Evolutionary conservation across 345 rosid genomes (phyloP).

Genomic region (Gossypium rotundifolium): DNA sequence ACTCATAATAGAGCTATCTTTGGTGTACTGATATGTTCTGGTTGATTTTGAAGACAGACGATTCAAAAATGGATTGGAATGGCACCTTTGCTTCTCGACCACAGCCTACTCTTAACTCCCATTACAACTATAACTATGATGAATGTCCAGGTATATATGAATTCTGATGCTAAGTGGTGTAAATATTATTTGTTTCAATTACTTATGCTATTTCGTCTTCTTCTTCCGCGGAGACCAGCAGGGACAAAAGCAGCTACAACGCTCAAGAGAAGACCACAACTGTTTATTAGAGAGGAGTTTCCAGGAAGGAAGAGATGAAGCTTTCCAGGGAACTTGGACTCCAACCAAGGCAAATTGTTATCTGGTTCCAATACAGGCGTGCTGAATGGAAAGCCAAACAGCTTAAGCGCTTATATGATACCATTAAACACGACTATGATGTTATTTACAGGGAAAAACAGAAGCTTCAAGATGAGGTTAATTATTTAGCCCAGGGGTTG

Average conservation of each 20-base stretch:
- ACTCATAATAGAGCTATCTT: too few relatives aligned
- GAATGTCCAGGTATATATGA: slow-evolving; percentile 51
- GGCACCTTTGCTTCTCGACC: slow-evolving; percentile 39
- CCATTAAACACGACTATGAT: slow-evolving; percentile 62
- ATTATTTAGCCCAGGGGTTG: too few relatives aligned
- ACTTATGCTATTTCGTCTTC: too few relatives aligned
- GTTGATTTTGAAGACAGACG: too few relatives aligned
- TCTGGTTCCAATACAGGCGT: slow-evolving; percentile 90
- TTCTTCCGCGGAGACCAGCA: neutral
- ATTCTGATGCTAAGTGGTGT: too few relatives aligned
- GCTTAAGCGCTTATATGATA: slow-evolving; percentile 64
- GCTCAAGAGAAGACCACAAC: too few relatives aligned
- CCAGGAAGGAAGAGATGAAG: slow-evolving; percentile 81
- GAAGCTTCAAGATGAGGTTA: slow-evolving; percentile 80
- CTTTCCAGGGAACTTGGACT: slow-evolving; percentile 78
- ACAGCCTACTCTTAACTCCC: slow-evolving; percentile 51
- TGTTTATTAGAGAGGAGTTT: slow-evolving; percentile 59
- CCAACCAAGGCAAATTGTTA: slow-evolving; percentile 81
- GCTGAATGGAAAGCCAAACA: slow-evolving; percentile 91
- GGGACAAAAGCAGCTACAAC: slow-evolving; percentile 38
- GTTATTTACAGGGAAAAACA: slow-evolving; percentile 57
- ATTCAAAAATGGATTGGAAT: slow-evolving; percentile 52
- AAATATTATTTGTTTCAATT: too few relatives aligned
- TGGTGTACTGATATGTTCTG: too few relatives aligned
- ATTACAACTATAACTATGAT: slow-evolving; percentile 53